Conservation (phyloP, 495 filamentous ascomycete species). For the Aspergillus olivimuriae region DNA sequence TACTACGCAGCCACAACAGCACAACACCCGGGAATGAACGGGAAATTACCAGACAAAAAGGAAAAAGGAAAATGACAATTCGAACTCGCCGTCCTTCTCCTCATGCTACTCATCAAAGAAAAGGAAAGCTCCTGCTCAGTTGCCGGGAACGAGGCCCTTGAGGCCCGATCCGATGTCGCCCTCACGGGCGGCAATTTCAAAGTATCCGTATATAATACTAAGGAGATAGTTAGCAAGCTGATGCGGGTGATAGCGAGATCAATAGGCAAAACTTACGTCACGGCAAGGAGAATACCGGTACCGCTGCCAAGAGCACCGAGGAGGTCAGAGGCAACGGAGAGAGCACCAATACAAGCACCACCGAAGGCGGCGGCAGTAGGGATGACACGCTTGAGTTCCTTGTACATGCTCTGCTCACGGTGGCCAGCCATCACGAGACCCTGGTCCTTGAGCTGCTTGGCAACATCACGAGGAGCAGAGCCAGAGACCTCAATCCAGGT, state of each 20-base stretch:
- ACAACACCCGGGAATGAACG: constrained; percentile 23
- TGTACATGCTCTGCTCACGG: constrained; percentile 99
- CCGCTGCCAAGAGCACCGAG: constrained; percentile 94
- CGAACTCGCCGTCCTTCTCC: constrained; percentile 21
- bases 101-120: constrained; percentile 34
- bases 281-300: constrained; percentile 95
- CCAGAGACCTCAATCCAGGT: constrained; percentile 99
- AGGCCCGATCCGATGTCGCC: constrained; percentile 81
- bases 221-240: constrained; percentile 14
- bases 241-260: neutral
- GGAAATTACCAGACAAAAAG: constrained; percentile 21
- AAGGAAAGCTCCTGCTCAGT: constrained; percentile 26
- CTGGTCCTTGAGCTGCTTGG: constrained; percentile 99
- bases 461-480: constrained; percentile 93
- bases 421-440: constrained; percentile 99
- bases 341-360: constrained; percentile 96
- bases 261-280: constrained; percentile 72
- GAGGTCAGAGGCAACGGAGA: constrained; percentile 92
- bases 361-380: constrained; percentile 97
- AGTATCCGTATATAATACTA: constrained; percentile 98
- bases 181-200: constrained; percentile 98
- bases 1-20: constrained; percentile 16
- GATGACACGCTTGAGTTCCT: constrained; percentile 98
- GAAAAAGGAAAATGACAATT: too few species aligned
- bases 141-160: constrained; percentile 73